Conservation (phyloP, 805 yeast species). For the Saccharomycopsis guyanensis region DNA sequence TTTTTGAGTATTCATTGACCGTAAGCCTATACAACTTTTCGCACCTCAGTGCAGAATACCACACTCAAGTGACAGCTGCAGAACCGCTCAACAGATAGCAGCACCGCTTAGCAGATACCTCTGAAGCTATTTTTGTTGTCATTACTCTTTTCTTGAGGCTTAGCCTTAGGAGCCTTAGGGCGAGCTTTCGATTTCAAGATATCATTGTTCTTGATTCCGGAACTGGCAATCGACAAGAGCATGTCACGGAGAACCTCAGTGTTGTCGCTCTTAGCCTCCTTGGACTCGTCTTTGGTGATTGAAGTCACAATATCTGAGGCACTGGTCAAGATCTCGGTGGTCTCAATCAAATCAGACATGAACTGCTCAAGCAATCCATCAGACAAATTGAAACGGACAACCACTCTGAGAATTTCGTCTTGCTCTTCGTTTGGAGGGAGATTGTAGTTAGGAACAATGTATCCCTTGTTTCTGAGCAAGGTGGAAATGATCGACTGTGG, state of each 20-base stretch:
- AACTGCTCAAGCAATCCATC: slow-evolving; percentile 52
- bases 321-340: slow-evolving; percentile 44
- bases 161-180: no score
- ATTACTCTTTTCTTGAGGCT: background rate
- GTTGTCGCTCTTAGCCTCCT: slow-evolving; percentile 24
- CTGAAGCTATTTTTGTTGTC: background rate
- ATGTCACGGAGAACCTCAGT: slow-evolving; percentile 36
- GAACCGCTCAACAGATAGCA: background rate
- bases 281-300: slow-evolving; percentile 20
- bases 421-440: slow-evolving; percentile 55
- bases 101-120: background rate
- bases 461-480: slow-evolving; percentile 69
- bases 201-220: slow-evolving; percentile 38
- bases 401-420: slow-evolving; percentile 74
- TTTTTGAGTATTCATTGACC: no score
- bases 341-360: slow-evolving; percentile 50
- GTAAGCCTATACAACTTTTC: no score
- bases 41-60: no score
- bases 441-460: slow-evolving; percentile 85
- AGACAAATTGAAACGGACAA: slow-evolving; percentile 65
- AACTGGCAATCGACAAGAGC: slow-evolving; percentile 47
- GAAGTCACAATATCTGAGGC: slow-evolving; percentile 32
- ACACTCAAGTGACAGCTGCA: no score
- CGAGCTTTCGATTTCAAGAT: background rate
- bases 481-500: slow-evolving; percentile 74